These are phyloP conservation scores for Macaranga tanarius DNA, from an alignment of 441 rosid genomes.

Conservation along the genomic window DNA sequence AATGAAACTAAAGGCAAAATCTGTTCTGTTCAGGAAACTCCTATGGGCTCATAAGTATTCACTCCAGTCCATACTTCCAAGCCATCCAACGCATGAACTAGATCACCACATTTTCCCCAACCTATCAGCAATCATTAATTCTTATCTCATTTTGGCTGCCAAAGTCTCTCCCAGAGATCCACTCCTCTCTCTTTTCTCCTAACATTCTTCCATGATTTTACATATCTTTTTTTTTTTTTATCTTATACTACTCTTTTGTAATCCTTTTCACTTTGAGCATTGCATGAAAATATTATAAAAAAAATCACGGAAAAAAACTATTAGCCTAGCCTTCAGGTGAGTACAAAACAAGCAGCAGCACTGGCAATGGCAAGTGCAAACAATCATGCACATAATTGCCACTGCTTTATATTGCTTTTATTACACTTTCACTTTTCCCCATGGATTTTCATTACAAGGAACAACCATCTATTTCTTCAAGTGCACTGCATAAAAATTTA, in stretches of 20 bases:
- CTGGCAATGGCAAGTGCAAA: not conserved
- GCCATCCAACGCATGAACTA: not conserved
- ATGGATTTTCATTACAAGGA: not conserved
- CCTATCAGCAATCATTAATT: conserved; percentile 1
- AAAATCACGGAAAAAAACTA: too few species aligned
- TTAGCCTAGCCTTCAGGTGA: not conserved
- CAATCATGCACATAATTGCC: not conserved
- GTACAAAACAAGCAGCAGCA: not conserved
- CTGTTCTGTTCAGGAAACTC: not conserved
- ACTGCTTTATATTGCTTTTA: not conserved
- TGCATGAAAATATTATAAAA: too few species aligned
- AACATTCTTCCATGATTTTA: not conserved
- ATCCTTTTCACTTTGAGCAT: not conserved
- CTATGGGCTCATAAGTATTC: not conserved
- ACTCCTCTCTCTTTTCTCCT: not conserved
- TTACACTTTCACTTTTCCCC: not conserved
- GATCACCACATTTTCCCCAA: not conserved
- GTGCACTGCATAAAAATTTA: not conserved
- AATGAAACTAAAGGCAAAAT: not conserved
- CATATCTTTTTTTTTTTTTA: not conserved
- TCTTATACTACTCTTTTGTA: not conserved
- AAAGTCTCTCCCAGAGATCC: not conserved
- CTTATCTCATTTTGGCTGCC: not conserved
- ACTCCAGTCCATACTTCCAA: not conserved
- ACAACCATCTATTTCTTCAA: not conserved